Conservation (phyloP, 257 asterid genomes). For the Buddleja alternifolia region DNA sequence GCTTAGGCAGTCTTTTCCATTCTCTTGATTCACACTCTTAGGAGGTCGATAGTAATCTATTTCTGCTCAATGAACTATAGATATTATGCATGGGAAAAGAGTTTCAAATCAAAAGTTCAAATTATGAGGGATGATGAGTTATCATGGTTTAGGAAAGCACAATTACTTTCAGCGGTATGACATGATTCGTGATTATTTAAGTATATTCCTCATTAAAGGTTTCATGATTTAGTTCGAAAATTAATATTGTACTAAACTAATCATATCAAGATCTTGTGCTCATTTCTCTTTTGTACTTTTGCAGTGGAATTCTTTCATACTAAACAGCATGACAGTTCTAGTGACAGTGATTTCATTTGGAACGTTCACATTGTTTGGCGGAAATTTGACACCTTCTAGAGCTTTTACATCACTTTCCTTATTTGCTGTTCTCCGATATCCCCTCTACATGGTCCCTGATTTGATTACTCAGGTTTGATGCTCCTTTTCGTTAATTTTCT, state of each 20-base stretch:
- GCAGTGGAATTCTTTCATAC: conserved; percentile 83
- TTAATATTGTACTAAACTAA: not conserved
- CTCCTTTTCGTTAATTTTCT: conserved; percentile 12
- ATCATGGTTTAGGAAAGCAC: conserved; percentile 79
- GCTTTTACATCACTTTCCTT: conserved; percentile 90
- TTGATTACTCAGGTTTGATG: conserved; percentile 82
- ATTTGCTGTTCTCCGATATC: conserved; percentile 72
- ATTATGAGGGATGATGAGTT: conserved; percentile 70
- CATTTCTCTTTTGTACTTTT: conserved; percentile 32
- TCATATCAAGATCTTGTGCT: no score
- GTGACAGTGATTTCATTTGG: conserved; percentile 88
- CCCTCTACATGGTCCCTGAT: conserved; percentile 83
- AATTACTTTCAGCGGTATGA: conserved; percentile 74
- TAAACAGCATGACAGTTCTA: conserved; percentile 84
- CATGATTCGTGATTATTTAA: conserved; percentile 9
- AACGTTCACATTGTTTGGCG: conserved; percentile 75
- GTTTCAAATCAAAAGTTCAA: conserved; percentile 76
- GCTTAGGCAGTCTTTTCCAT: not conserved
- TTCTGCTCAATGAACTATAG: conserved; percentile 41
- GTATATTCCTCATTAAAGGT: conserved; percentile 4
- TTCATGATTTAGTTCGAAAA: not conserved
- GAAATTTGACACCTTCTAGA: conserved; percentile 85
- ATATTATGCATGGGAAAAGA: conserved; percentile 87
- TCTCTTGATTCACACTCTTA: not conserved
- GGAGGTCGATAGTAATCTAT: conserved; percentile 11